phyloP scores from a whole-genome alignment of 78 protist genomes.

The Monosiga brevicollis region DNA sequence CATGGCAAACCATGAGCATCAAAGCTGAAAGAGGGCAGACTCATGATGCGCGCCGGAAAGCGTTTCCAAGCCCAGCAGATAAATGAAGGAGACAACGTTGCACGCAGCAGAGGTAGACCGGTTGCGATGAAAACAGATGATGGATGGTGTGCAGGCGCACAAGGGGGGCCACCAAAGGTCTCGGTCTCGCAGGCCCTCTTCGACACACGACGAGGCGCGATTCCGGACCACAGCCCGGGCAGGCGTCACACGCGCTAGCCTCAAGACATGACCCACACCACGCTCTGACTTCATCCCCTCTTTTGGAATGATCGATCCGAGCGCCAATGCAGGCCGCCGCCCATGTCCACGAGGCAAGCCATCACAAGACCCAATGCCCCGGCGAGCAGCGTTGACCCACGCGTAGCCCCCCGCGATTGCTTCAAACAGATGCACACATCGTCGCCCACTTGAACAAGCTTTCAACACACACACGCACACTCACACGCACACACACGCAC shows the following conservation, averaged over 20 bases:
- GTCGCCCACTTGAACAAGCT: neutral
- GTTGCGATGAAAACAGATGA: neutral
- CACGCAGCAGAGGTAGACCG: neutral
- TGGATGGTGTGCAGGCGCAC: no score
- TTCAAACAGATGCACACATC: neutral
- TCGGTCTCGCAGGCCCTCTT: slow-evolving; percentile 1
- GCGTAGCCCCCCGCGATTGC: neutral
- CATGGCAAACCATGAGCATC: neutral
- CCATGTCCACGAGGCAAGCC: neutral
- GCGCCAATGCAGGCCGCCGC: neutral
- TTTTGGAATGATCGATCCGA: neutral
- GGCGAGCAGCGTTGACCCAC: neutral
- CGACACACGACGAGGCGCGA: neutral
- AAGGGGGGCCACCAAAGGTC: neutral
- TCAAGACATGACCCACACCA: no score
- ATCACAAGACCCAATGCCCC: no score
- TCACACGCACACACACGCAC: neutral
- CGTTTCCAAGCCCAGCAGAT: neutral
- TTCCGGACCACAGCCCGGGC: no score
- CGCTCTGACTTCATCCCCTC: neutral
- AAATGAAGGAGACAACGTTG: neutral
- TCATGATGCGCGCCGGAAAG: neutral
- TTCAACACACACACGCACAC: neutral
- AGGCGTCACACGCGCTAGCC: no score
- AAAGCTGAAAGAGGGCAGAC: neutral